Conservation (phyloP, 306 rosid genomes). For the Quercus glauca region DNA sequence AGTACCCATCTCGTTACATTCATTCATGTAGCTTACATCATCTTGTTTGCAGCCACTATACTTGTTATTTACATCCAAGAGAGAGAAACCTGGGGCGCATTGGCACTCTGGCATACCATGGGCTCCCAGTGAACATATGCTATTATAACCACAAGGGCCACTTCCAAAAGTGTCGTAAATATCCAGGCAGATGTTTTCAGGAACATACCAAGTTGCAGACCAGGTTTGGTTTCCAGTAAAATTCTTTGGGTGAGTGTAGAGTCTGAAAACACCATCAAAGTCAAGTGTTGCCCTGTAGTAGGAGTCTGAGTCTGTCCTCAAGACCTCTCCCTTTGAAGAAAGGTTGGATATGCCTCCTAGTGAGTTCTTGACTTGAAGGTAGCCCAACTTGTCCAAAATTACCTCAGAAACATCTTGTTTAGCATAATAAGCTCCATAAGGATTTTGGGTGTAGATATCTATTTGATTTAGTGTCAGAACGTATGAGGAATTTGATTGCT, state of each 20-base stretch:
- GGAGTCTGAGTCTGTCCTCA: neutral
- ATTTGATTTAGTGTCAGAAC: neutral
- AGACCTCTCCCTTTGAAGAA: neutral
- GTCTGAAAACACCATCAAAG: conserved; percentile 2
- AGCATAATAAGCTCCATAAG: neutral
- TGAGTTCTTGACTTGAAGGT: no score
- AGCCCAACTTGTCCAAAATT: neutral
- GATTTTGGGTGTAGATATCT: neutral
- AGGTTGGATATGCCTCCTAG: neutral
- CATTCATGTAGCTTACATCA: neutral
- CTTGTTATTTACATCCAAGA: neutral
- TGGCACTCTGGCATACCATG: neutral
- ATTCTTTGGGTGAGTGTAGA: neutral
- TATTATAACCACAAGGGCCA: conserved; percentile 7
- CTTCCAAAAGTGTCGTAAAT: neutral
- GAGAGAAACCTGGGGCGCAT: neutral
- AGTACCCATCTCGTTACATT: neutral
- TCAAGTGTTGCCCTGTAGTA: neutral
- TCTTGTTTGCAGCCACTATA: neutral
- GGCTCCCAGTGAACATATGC: neutral
- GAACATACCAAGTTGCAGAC: neutral
- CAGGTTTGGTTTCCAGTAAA: neutral
- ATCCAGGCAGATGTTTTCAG: neutral
- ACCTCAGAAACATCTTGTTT: neutral
- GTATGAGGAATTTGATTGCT: neutral